Evolutionary conservation across 2,329 filamentous ascomycete genomes (phyloP).

Genomic region (Xenoacremonium recifei): DNA sequence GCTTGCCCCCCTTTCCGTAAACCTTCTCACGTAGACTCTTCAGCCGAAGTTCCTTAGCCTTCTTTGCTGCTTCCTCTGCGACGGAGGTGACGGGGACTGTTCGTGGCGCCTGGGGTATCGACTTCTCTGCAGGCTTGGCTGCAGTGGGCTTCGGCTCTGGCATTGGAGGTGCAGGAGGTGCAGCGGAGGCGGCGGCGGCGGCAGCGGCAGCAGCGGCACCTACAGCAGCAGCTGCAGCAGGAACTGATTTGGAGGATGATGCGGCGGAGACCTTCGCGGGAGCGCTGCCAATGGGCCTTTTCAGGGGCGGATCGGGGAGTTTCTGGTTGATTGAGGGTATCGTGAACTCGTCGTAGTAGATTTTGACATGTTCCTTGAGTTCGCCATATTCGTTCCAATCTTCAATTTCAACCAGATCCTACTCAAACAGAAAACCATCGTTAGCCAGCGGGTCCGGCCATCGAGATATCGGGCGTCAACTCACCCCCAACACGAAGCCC

Average conservation of each 20-base stretch:
- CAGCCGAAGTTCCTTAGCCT: slow-evolving; percentile 59
- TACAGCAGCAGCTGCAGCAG: slow-evolving; percentile 17
- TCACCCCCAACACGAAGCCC: slow-evolving; percentile 79
- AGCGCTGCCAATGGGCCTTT: slow-evolving; percentile 28
- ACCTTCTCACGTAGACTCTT: slow-evolving; percentile 55
- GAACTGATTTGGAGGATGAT: slow-evolving; percentile 20
- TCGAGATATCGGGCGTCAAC: slow-evolving; percentile 33
- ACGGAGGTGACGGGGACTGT: slow-evolving; percentile 50
- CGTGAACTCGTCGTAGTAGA: slow-evolving; percentile 62
- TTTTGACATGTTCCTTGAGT: slow-evolving; percentile 78
- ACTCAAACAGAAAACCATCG: slow-evolving; percentile 4
- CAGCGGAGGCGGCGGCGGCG: slow-evolving; percentile 19
- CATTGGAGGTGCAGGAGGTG: slow-evolving; percentile 20
- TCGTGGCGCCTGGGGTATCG: slow-evolving; percentile 26
- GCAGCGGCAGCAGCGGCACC: slow-evolving; percentile 20
- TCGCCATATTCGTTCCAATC: slow-evolving; percentile 99
- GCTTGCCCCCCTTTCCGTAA: slow-evolving; percentile 42
- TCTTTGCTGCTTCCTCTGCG: slow-evolving; percentile 64
- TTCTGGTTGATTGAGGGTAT: slow-evolving; percentile 55
- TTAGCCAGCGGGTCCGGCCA: slow-evolving; percentile 1
- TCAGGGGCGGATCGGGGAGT: slow-evolving; percentile 36
- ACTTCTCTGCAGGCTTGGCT: slow-evolving; percentile 12
- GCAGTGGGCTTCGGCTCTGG: slow-evolving; percentile 4
- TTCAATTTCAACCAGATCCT: slow-evolving; percentile 93
- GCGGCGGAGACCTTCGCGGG: slow-evolving; percentile 18